Conservation (phyloP, 768 basidiomycete genomes). For the Lactifluus echinatus region DNA sequence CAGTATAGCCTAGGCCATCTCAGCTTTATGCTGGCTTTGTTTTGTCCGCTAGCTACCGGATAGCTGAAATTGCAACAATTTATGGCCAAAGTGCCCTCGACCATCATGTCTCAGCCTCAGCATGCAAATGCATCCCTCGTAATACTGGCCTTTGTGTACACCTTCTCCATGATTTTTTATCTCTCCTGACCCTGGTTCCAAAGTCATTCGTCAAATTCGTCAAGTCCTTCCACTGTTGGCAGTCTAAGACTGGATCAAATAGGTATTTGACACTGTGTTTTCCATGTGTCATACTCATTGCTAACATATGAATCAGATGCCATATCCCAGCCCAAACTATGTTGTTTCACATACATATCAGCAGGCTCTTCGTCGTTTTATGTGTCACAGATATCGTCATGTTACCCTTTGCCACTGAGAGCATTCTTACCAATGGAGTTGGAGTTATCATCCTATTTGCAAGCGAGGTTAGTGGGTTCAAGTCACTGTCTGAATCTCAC, state of each 20-base stretch:
- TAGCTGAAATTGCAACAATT: too few species aligned
- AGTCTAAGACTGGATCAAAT: constrained; percentile 95
- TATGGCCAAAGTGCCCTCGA: too few species aligned
- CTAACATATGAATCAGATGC: constrained; percentile 89
- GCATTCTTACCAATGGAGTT: constrained; percentile 67
- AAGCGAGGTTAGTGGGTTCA: constrained; percentile 60
- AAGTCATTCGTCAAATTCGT: too few species aligned
- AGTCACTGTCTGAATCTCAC: background rate
- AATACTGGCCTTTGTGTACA: too few species aligned
- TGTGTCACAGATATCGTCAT: constrained; percentile 68
- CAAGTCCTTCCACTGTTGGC: constrained; percentile 96
- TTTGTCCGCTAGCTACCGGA: too few species aligned
- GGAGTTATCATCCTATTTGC: constrained; percentile 93
- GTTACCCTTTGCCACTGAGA: constrained; percentile 74
- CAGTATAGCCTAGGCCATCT: too few species aligned
- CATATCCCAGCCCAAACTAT: constrained; percentile 76
- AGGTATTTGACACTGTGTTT: constrained; percentile 41
- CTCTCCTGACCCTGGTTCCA: too few species aligned
- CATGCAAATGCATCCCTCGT: too few species aligned
- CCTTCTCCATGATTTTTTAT: too few species aligned
- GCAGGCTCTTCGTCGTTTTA: constrained; percentile 61
- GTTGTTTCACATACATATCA: constrained; percentile 82
- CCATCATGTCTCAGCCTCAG: too few species aligned
- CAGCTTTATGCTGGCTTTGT: too few species aligned
- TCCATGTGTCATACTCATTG: constrained; percentile 1